phyloP scores from a whole-genome alignment of 2,329 filamentous ascomycete species.

The Cladophialophora psammophila region DNA sequence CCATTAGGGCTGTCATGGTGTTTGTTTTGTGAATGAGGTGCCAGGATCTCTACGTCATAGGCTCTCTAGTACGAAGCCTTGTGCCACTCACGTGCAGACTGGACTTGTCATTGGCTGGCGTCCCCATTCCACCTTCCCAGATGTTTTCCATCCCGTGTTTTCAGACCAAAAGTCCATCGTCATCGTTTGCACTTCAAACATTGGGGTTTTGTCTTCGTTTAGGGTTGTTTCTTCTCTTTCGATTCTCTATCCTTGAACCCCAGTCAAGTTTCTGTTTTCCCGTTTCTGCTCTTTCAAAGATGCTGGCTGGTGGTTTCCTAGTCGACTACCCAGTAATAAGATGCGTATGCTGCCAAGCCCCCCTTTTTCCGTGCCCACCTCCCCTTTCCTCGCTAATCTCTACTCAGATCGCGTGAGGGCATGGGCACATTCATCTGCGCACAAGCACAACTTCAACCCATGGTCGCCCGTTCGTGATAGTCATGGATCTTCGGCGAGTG shows the following conservation, averaged over 20 bases:
- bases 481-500: slow-evolving; percentile 3
- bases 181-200: neutral
- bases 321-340: slow-evolving; percentile 16
- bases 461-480: slow-evolving; percentile 28
- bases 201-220: neutral
- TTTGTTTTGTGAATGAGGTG: neutral
- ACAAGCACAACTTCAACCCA: slow-evolving; percentile 39
- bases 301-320: neutral
- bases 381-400: slow-evolving; percentile 3
- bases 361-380: neutral
- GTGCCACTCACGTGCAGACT: neutral
- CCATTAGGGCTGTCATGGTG: too few species aligned
- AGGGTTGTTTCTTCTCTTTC: slow-evolving; percentile 3
- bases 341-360: slow-evolving; percentile 24
- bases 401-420: slow-evolving; percentile 35
- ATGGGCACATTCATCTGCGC: slow-evolving; percentile 39
- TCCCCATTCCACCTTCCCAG: neutral
- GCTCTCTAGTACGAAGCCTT: too few species aligned
- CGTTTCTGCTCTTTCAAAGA: neutral
- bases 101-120: neutral
- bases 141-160: slow-evolving; percentile 1
- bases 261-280: neutral
- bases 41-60: neutral
- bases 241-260: neutral
- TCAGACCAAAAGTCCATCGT: neutral